Evolutionary conservation across 306 rosid genomes (phyloP), one percentile per base, ranked within the genome.

Genomic region (Fragaria vesca): DNA sequence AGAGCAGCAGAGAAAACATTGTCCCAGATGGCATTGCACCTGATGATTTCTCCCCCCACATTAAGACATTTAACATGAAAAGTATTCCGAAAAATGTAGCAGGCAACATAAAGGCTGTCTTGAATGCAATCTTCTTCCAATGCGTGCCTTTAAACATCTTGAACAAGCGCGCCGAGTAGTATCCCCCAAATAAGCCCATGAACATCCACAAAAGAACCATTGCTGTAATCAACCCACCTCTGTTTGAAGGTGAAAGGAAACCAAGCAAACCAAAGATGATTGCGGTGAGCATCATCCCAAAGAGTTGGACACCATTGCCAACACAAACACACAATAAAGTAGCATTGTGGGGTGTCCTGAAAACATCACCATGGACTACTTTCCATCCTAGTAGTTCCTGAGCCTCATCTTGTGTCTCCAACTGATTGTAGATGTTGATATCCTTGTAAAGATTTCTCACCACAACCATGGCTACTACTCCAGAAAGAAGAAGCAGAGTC

Each of bases 401-500:
- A 9, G 93, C 99, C 84, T 95, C 99, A 68, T 91, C 99, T 87
- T 91, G 97, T 72, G 97, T 88, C 74, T 93, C 99, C 80, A 95
- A 90, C 82, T 95, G 99, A 84, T 93, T 93, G 84, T 93, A 95
- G 83, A 87, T 95, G 84, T 97, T 89, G 84, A 95, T 95, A 80
- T 95, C 99, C 88, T 89, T 88, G 89, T 89, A 93, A 61, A 95
- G 89, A 58, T 97, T 91, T 91, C 99, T 87, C 97, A 95, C 90
- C 97, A 91, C 93, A 87, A 91, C 91, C 97, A 95, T 95, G 63
- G 99, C 99, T 85, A 95, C 97, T 94, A 95, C 93, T 78, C 99
- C 99, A 52, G 97, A 93, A 72, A 95, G 95, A 88, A 95, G 93
- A 71, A 95, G 96, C 57, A 93, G 96, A 85, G 91, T 95, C 93